Conservation (phyloP, 2,329 filamentous ascomycete species). For the Gnomoniopsis sp. region DNA sequence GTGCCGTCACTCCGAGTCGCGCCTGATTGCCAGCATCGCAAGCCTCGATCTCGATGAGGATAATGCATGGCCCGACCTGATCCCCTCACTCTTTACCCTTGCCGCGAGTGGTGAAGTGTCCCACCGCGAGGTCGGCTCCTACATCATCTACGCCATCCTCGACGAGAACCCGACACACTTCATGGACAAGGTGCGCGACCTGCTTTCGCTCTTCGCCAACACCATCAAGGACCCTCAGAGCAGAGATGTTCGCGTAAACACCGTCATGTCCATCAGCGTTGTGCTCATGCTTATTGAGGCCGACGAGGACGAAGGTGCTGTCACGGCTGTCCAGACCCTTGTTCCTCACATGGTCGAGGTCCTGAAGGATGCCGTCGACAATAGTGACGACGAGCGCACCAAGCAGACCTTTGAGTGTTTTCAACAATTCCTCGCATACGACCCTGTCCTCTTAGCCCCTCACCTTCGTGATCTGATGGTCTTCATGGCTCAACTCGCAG, state of each 20-base stretch:
- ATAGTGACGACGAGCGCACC: slow-evolving; percentile 79
- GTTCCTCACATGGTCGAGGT: slow-evolving; percentile 87
- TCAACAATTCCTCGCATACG: slow-evolving; percentile 89
- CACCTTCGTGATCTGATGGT: slow-evolving; percentile 88
- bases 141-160: slow-evolving; percentile 87
- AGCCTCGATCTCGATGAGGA: slow-evolving; percentile 76
- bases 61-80: slow-evolving; percentile 79
- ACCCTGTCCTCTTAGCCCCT: slow-evolving; percentile 74
- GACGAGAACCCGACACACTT: slow-evolving; percentile 86
- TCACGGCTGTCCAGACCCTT: slow-evolving; percentile 73
- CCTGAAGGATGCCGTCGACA: slow-evolving; percentile 77
- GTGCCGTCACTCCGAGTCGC: slow-evolving; percentile 81
- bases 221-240: slow-evolving; percentile 90
- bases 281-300: slow-evolving; percentile 84
- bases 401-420: slow-evolving; percentile 95
- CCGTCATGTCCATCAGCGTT: slow-evolving; percentile 83
- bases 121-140: slow-evolving; percentile 87
- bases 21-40: slow-evolving; percentile 83
- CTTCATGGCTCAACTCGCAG: slow-evolving; percentile 88
- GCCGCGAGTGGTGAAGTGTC: slow-evolving; percentile 64
- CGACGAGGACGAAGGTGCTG: slow-evolving; percentile 73
- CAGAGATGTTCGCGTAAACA: slow-evolving; percentile 90
- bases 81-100: slow-evolving; percentile 75
- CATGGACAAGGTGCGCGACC: slow-evolving; percentile 71
- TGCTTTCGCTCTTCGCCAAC: slow-evolving; percentile 79